Base-by-base conservation (phyloP, 2,329 filamentous ascomycete genomes). In the Escovopsis weberi region DNA sequence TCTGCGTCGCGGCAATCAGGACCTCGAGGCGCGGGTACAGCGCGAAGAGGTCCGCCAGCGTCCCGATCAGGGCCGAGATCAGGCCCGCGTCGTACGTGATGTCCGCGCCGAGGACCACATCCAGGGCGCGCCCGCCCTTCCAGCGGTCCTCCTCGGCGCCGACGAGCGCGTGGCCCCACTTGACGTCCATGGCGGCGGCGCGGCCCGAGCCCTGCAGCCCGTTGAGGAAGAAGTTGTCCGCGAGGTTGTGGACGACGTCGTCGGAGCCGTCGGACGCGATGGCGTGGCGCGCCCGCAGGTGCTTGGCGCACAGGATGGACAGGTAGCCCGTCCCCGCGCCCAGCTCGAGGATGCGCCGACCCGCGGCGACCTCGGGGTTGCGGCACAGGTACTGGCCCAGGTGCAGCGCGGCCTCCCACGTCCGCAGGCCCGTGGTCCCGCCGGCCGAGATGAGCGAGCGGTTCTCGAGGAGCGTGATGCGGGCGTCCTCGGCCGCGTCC, bases 381-480 rank as follows among this genome's bases (percentile, higher is more conserved):
- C 54, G 46, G 46, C 74, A 74, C 19, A 88, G 70, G 51, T 78
- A 86, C 37, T 78, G 71, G 1, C 80, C 81, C 0, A 89, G 67
- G 50, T 86, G 80, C 8, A 89, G 63, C 2, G 82, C 78, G 1
- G 84, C 84, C 57, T 89, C 85, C 85, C 84, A 91, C 0, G 85
- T 89, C 32, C 84, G 73, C 23, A 84, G 68, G 1, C 84, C 84
- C 0, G 84, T 89, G 1, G 82, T 87, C 1, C 82, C 82, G 0
- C 70, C 70, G 2, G 78, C 79, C 2, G 82, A 77, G 39, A 89
- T 74, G 26, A 88, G 68, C 28, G 72, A 71, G 3, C 77, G 74
- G 30, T 78, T 78, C 60, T 88, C 84, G 12, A 83, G 68, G 2
- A 87, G 64, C 1, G 77, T 82, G 44, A 87, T 70, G 26, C 49